Conservation (phyloP, 2,329 filamentous ascomycete species). For the Xylariaceae sp. region DNA sequence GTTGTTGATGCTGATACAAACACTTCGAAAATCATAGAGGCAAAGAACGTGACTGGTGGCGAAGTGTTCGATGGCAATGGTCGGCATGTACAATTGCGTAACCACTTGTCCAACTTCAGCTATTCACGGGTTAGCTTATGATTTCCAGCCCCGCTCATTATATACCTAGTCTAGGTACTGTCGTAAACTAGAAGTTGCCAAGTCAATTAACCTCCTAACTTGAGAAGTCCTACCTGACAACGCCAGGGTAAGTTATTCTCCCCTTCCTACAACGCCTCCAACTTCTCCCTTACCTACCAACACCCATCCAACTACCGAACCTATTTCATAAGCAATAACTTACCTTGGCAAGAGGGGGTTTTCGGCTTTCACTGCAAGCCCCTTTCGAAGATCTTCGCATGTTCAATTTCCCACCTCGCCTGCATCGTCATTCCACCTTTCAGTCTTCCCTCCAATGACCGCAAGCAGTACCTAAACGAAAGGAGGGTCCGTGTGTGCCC, state of each 20-base stretch:
- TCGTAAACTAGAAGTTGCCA: too few species aligned
- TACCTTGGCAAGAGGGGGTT: too few species aligned
- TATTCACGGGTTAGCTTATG: background rate
- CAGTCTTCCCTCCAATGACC: too few species aligned
- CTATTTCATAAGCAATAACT: too few species aligned
- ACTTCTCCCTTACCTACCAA: background rate
- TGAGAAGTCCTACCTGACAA: constrained; percentile 9
- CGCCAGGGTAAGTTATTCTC: background rate
- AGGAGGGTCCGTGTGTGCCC: background rate
- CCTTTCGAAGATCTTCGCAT: too few species aligned
- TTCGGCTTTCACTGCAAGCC: too few species aligned
- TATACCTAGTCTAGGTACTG: background rate
- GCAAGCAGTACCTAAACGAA: too few species aligned
- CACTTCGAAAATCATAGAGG: background rate
- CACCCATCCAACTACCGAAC: too few species aligned
- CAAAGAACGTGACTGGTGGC: background rate
- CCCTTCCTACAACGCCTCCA: background rate
- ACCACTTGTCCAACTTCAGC: background rate
- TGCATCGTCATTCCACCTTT: too few species aligned
- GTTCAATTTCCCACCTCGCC: too few species aligned
- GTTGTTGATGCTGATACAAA: background rate
- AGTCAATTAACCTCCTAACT: too few species aligned
- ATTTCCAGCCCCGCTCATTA: constrained; percentile 3
- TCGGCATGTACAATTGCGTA: constrained; percentile 24
- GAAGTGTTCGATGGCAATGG: background rate